These are phyloP conservation scores for Penicillium sp. DNA, from an alignment of 2,329 filamentous ascomycete species.

Conservation along the genomic window DNA sequence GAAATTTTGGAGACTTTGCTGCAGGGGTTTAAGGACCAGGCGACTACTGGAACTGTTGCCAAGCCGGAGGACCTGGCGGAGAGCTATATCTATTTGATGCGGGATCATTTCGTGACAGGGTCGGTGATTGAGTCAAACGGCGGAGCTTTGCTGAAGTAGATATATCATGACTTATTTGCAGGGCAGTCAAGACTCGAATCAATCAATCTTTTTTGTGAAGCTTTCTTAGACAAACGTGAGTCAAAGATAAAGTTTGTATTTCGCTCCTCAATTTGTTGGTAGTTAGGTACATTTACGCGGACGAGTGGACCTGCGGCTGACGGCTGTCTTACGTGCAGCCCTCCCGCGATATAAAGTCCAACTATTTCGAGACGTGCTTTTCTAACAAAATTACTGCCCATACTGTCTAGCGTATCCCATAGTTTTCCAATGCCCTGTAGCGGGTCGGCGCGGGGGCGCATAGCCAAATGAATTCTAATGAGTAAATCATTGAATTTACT, in stretches of 20 bases:
- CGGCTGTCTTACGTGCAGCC: neutral
- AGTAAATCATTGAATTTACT: too few relatives aligned
- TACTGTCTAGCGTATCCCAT: too few relatives aligned
- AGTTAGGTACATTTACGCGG: neutral
- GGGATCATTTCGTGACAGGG: conserved; percentile 43
- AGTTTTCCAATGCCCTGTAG: too few relatives aligned
- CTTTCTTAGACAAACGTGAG: neutral
- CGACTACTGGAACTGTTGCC: conserved; percentile 29
- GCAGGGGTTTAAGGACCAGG: conserved; percentile 18
- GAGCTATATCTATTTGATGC: conserved; percentile 48
- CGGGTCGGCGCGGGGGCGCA: too few relatives aligned
- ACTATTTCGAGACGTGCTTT: too few relatives aligned
- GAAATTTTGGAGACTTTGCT: conserved; percentile 26
- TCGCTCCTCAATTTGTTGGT: neutral
- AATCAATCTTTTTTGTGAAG: too few relatives aligned
- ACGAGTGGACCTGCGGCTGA: neutral
- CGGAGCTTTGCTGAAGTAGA: conserved; percentile 6
- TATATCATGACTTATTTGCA: neutral
- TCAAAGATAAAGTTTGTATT: neutral
- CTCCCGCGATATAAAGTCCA: too few relatives aligned
- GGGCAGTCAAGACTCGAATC: neutral
- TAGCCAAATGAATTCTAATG: too few relatives aligned
- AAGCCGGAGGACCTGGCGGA: conserved; percentile 43
- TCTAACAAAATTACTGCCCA: too few relatives aligned
- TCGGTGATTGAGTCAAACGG: conserved; percentile 15